These are phyloP conservation scores for Plantago elongata DNA, from an alignment of 257 asterid species.

Conservation along the genomic window DNA sequence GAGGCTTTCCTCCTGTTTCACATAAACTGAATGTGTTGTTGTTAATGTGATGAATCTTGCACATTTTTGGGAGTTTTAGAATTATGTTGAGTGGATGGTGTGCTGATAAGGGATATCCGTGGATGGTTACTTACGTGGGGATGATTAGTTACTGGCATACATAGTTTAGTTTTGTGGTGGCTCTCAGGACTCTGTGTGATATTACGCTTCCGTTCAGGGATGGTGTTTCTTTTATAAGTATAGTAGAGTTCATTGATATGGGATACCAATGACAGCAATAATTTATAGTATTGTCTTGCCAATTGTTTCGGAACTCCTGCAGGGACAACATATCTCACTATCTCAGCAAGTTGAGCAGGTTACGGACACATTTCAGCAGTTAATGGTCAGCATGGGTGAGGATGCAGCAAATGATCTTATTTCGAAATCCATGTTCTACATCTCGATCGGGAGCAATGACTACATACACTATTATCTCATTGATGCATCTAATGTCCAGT, in stretches of 20 bases:
- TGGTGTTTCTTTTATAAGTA: no score
- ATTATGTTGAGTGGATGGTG: neutral
- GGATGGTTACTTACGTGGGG: no score
- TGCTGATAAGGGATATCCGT: no score
- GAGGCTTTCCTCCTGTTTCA: neutral
- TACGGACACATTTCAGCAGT: constrained; percentile 74
- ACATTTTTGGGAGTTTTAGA: neutral
- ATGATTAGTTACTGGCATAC: no score
- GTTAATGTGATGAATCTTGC: neutral
- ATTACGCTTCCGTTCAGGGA: no score
- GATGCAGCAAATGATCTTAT: constrained; percentile 56
- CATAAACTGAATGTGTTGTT: no score
- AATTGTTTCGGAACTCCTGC: constrained; percentile 1
- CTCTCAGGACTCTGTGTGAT: no score
- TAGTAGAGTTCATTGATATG: no score
- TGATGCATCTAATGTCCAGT: constrained; percentile 69
- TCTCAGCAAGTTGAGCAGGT: constrained; percentile 91
- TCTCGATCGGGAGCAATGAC: constrained; percentile 85
- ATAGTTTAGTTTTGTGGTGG: no score
- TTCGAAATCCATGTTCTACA: constrained; percentile 68
- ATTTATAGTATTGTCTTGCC: no score
- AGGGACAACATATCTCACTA: constrained; percentile 94
- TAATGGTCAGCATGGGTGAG: constrained; percentile 77
- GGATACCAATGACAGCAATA: no score
- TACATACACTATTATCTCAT: constrained; percentile 93